phyloP scores from a whole-genome alignment of 2,329 filamentous ascomycete genomes.

The Huntiella moniliformis region DNA sequence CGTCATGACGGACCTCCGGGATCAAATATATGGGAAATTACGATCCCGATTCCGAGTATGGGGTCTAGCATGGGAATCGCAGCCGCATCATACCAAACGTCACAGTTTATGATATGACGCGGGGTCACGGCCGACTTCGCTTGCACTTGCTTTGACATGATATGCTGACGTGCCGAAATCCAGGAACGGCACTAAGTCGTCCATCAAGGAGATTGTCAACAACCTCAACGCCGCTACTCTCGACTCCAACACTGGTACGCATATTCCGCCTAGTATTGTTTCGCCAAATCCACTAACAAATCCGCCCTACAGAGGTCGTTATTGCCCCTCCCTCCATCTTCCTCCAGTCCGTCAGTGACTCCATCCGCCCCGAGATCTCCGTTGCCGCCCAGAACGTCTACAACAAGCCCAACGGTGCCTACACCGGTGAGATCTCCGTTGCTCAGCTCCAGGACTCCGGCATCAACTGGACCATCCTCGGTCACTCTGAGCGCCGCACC shows the following conservation, averaged over 20 bases:
- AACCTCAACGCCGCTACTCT: conserved; percentile 75
- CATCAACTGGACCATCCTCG: conserved; percentile 79
- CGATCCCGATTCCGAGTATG: conserved; percentile 2
- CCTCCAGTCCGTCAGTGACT: conserved; percentile 69
- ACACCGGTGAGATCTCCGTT: conserved; percentile 90
- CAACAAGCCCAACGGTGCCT: conserved; percentile 91
- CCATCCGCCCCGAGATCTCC: conserved; percentile 55
- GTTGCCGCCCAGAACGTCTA: conserved; percentile 94
- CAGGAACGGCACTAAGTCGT: conserved; percentile 85
- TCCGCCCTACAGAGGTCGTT: conserved; percentile 55
- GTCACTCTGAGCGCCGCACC: conserved; percentile 87
- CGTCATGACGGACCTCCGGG: too few relatives aligned
- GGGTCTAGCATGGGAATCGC: too few relatives aligned
- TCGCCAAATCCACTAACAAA: not conserved
- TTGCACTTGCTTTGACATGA: not conserved
- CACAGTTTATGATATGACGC: too few relatives aligned
- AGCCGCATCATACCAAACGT: too few relatives aligned
- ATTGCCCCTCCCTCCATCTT: conserved; percentile 82
- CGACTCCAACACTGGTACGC: conserved; percentile 28
- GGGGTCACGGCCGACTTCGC: too few relatives aligned
- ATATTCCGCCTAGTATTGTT: not conserved
- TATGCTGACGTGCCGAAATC: not conserved
- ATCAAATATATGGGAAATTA: too few relatives aligned
- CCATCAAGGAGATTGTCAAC: conserved; percentile 77
- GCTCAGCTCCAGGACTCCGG: conserved; percentile 75